Percentiles rank a stretch among this genome's conserved stretches.
phyloP scores from a whole-genome alignment of 2,329 filamentous ascomycete species.

The Aspergillus novoparasiticus region DNA sequence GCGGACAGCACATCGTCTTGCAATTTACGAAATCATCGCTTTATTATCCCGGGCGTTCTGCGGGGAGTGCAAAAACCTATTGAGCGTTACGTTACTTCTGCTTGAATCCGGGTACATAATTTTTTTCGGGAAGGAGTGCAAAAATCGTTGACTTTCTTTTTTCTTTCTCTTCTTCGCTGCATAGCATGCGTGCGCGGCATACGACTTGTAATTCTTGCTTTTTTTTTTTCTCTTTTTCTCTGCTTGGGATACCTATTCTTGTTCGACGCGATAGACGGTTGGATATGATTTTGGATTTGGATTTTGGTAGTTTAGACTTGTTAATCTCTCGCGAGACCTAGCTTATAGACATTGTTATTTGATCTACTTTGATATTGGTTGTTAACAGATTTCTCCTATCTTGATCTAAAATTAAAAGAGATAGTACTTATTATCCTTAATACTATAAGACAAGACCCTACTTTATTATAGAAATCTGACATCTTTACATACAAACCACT shows the following conservation, averaged over 20 bases:
- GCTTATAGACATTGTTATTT: background rate
- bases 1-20: background rate
- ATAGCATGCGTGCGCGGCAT: background rate
- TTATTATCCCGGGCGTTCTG: background rate
- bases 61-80: background rate
- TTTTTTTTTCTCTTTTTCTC: background rate
- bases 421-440: no score
- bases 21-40: background rate
- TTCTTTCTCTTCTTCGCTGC: background rate
- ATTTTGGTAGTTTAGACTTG: background rate
- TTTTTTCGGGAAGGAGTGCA: background rate
- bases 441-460: background rate
- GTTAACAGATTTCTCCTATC: background rate
- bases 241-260: constrained; percentile 7
- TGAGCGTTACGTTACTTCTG: constrained; percentile 1
- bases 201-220: background rate
- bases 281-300: background rate
- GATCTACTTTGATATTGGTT: background rate
- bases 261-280: constrained; percentile 2
- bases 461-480: background rate
- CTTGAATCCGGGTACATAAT: background rate
- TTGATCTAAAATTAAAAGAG: background rate
- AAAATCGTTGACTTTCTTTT: background rate
- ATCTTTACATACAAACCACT: background rate
- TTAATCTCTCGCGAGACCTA: background rate